These are phyloP conservation scores for Colletotrichum chrysophilum DNA, from an alignment of 2,329 filamentous ascomycete species.

Conservation along the genomic window DNA sequence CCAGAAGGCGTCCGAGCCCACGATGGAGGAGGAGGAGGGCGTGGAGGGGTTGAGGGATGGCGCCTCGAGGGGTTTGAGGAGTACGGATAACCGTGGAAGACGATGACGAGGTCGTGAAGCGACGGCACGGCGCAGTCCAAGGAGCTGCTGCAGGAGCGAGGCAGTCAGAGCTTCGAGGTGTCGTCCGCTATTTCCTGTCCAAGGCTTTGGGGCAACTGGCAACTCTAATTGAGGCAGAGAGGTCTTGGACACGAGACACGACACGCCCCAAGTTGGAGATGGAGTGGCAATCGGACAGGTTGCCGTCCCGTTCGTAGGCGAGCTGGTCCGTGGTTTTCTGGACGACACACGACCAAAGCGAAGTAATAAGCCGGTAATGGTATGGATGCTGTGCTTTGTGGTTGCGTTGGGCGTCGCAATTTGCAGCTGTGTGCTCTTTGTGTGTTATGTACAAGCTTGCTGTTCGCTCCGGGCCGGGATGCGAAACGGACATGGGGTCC, in stretches of 20 bases:
- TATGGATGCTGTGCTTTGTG: background rate
- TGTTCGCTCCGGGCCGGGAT: background rate
- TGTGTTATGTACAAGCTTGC: background rate
- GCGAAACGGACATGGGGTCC: constrained; percentile 6
- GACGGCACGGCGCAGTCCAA: background rate
- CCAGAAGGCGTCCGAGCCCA: background rate
- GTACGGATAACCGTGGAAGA: background rate
- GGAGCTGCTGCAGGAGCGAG: background rate
- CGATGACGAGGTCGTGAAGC: background rate
- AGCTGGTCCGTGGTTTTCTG: background rate
- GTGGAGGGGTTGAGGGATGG: background rate
- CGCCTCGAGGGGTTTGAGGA: background rate
- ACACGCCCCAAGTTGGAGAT: background rate
- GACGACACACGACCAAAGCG: background rate
- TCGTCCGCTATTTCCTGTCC: background rate
- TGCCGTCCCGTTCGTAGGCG: background rate
- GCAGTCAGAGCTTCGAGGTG: background rate
- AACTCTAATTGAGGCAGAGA: constrained; percentile 15
- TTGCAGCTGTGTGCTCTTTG: background rate
- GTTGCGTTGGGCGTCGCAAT: background rate
- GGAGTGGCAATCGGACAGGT: background rate
- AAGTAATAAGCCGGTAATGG: background rate
- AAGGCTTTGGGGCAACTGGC: background rate
- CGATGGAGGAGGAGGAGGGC: background rate
- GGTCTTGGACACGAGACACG: constrained; percentile 5